Conservation (phyloP, 768 basidiomycete species). For the Pulveroboletus sp. region DNA sequence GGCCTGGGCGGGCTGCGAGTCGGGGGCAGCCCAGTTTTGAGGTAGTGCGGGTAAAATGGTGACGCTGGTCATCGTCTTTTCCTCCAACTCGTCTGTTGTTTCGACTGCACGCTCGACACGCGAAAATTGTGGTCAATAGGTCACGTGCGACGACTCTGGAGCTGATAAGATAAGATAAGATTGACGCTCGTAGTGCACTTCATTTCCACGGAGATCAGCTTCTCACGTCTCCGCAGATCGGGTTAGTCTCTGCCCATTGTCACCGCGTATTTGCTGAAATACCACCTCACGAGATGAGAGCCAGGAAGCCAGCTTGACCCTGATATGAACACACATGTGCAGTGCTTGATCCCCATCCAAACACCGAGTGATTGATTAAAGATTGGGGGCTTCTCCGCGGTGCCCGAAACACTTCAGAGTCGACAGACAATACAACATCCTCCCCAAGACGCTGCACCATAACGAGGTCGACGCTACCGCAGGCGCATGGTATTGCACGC, state of each 20-base stretch:
- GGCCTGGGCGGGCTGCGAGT: conserved; percentile 9
- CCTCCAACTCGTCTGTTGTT: no score
- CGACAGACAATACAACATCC: no score
- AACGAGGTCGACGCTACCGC: neutral
- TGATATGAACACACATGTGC: neutral
- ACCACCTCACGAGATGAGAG: no score
- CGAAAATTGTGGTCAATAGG: conserved; percentile 5
- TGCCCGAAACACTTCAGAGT: neutral
- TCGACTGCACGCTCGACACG: neutral
- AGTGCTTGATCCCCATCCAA: neutral
- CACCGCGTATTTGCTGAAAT: no score
- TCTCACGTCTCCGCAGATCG: neutral
- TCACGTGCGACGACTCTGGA: conserved; percentile 22
- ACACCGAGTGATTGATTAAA: neutral
- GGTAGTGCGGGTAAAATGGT: conserved; percentile 28
- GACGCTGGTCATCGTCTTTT: conserved; percentile 21
- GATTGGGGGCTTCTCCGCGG: conserved; percentile 6
- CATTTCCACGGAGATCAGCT: conserved; percentile 15
- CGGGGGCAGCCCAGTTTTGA: conserved; percentile 19
- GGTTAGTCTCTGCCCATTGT: neutral
- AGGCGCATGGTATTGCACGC: neutral
- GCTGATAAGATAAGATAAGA: no score
- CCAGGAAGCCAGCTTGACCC: neutral
- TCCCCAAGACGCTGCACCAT: neutral
- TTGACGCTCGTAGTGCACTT: no score